Evolutionary conservation across 2,329 filamentous ascomycete genomes (phyloP).

Genomic region (Monilinia vaccinii-corymbosi): DNA sequence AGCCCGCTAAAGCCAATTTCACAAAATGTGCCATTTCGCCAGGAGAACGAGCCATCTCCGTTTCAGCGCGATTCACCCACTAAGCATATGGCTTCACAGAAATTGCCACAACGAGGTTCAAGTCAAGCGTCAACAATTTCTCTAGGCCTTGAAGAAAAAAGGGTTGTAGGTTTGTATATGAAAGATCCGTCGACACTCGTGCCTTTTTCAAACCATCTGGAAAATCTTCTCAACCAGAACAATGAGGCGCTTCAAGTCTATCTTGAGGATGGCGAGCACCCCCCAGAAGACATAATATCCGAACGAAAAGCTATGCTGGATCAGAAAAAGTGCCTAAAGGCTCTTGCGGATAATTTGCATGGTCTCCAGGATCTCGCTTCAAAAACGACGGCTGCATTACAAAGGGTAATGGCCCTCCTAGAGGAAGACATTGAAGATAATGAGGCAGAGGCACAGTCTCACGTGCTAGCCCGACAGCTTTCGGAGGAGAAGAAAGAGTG

Average conservation of each 20-base stretch:
- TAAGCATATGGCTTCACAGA: background rate
- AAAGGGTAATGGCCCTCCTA: constrained; percentile 7
- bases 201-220: constrained; percentile 17
- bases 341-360: background rate
- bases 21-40: constrained; percentile 17
- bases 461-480: constrained; percentile 18
- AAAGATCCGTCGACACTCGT: constrained; percentile 16
- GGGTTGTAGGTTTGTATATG: constrained; percentile 20
- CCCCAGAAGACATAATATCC: constrained; percentile 19
- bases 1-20: constrained; percentile 26
- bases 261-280: constrained; percentile 17
- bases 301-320: constrained; percentile 21
- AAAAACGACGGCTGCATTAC: constrained; percentile 1
- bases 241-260: constrained; percentile 16
- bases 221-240: constrained; percentile 18
- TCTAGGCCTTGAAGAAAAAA: constrained; percentile 22
- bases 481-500: constrained; percentile 22
- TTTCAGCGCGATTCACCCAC: constrained; percentile 17
- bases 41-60: constrained; percentile 21
- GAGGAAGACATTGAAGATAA: constrained; percentile 19
- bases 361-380: constrained; percentile 1
- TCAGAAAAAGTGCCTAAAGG: constrained; percentile 13
- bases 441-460: constrained; percentile 17
- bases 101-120: constrained; percentile 12
- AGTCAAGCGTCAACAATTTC: constrained; percentile 19